Percentiles rank a stretch among this genome's conserved stretches.
Evolutionary conservation across 2,329 filamentous ascomycete species (phyloP).

Genomic region (Lizonia empirigonia): DNA sequence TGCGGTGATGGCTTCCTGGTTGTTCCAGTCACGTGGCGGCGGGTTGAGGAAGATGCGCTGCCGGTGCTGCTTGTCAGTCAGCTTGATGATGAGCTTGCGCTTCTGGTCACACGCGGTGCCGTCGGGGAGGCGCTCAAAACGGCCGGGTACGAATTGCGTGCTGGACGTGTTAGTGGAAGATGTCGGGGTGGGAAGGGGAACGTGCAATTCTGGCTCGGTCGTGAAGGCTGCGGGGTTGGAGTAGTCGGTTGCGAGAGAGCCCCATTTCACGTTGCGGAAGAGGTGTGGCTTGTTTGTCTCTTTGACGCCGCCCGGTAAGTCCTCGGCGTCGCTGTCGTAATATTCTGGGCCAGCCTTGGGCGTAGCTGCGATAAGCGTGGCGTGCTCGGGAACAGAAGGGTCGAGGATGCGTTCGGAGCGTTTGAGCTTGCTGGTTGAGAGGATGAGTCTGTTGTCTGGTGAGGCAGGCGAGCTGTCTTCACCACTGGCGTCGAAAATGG

Average conservation of each 20-base stretch:
- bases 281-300: conserved; percentile 26
- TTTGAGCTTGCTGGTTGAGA: conserved; percentile 23
- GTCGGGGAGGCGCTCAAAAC: conserved; percentile 32
- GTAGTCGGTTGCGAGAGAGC: conserved; percentile 21
- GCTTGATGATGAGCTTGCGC: conserved; percentile 33
- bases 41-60: conserved; percentile 36
- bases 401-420: conserved; percentile 32
- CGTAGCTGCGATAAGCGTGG: conserved; percentile 25
- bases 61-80: conserved; percentile 27
- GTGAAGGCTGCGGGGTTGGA: conserved; percentile 21
- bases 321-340: conserved; percentile 35
- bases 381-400: conserved; percentile 22
- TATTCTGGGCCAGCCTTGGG: conserved; percentile 29
- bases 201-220: conserved; percentile 23
- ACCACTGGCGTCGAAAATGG: background rate
- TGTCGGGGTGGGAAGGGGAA: background rate
- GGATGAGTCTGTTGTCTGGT: conserved; percentile 4
- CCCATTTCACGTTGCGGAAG: conserved; percentile 38
- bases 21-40: conserved; percentile 35
- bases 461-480: background rate
- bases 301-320: conserved; percentile 22
- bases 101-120: conserved; percentile 35
- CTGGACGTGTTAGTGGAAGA: background rate
- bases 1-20: conserved; percentile 32
- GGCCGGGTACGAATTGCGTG: conserved; percentile 36